These are phyloP conservation scores for Madurella fahalii DNA, from an alignment of 2,329 filamentous ascomycete genomes.

Conservation along the genomic window DNA sequence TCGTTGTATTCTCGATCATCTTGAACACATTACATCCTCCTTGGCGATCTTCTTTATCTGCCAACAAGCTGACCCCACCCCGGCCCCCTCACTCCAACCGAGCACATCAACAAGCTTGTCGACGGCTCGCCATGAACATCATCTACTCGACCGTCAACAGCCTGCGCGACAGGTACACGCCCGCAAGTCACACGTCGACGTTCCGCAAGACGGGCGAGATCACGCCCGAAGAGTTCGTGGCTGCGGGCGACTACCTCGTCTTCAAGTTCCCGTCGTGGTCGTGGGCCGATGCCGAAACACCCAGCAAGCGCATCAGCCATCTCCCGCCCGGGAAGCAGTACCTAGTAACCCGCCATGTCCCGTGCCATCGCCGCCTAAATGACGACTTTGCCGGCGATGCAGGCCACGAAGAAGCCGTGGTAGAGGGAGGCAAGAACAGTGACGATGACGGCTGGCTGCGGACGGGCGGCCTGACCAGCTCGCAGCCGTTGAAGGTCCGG, in stretches of 20 bases:
- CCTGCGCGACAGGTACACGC: conserved; percentile 86
- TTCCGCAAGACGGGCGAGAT: conserved; percentile 94
- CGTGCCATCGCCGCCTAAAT: conserved; percentile 85
- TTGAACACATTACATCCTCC: not conserved
- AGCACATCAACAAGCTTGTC: not conserved
- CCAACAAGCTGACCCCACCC: not conserved
- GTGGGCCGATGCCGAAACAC: conserved; percentile 86
- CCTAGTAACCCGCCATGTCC: conserved; percentile 88
- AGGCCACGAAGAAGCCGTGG: conserved; percentile 79
- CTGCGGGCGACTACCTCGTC: conserved; percentile 93
- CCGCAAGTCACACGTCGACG: conserved; percentile 83
- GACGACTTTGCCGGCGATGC: conserved; percentile 90
- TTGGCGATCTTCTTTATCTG: no score
- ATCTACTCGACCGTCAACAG: conserved; percentile 90
- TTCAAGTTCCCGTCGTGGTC: conserved; percentile 99
- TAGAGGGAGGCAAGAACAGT: conserved; percentile 44
- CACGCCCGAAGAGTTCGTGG: conserved; percentile 93
- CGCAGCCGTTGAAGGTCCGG: conserved; percentile 68
- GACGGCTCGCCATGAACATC: conserved; percentile 65
- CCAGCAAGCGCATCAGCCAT: conserved; percentile 71
- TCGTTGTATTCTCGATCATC: not conserved
- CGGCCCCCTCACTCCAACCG: not conserved
- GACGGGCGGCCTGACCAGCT: conserved; percentile 73
- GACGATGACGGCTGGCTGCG: conserved; percentile 89
- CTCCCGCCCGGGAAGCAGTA: conserved; percentile 91